Evolutionary conservation across 768 basidiomycete genomes (phyloP).

Genomic region (Russula griseocarnosa): DNA sequence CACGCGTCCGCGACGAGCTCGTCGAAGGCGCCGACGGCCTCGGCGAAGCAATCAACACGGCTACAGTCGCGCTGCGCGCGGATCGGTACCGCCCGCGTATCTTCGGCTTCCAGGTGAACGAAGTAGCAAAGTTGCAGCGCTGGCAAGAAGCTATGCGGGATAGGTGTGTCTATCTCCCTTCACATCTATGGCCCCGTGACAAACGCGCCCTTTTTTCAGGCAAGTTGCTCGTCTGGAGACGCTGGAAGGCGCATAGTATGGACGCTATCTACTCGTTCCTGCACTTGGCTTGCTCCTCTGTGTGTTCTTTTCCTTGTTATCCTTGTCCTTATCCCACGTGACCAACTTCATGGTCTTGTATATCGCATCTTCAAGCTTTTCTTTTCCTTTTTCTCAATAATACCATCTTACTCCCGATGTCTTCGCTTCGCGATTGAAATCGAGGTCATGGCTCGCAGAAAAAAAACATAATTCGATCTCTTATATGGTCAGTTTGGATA

Average conservation of each 20-base stretch:
- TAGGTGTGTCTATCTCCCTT: constrained; percentile 47
- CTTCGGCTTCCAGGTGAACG: constrained; percentile 95
- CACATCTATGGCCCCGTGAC: background rate
- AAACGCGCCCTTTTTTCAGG: background rate
- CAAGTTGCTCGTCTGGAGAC: constrained; percentile 28
- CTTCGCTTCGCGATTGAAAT: background rate
- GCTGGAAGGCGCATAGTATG: constrained; percentile 19
- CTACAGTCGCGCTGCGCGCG: constrained; percentile 79
- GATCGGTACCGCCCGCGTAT: constrained; percentile 91
- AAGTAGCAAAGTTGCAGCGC: constrained; percentile 86
- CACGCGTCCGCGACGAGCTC: constrained; percentile 44
- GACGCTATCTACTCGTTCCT: too few relatives aligned
- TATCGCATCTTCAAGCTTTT: background rate
- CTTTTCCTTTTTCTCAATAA: background rate
- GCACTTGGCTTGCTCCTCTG: background rate
- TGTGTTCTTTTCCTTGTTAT: background rate
- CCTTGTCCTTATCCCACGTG: constrained; percentile 3
- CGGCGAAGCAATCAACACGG: constrained; percentile 70
- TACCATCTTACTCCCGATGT: background rate
- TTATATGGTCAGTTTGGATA: too few relatives aligned
- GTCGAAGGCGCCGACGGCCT: constrained; percentile 47
- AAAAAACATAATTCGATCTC: too few relatives aligned
- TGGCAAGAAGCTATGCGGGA: constrained; percentile 96
- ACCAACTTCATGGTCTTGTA: constrained; percentile 5
- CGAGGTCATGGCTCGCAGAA: background rate